Evolutionary conservation across 352 stramenopile species (phyloP), one percentile per base, ranked within the genome.

Genomic region (Globisporangium spiculum): DNA sequence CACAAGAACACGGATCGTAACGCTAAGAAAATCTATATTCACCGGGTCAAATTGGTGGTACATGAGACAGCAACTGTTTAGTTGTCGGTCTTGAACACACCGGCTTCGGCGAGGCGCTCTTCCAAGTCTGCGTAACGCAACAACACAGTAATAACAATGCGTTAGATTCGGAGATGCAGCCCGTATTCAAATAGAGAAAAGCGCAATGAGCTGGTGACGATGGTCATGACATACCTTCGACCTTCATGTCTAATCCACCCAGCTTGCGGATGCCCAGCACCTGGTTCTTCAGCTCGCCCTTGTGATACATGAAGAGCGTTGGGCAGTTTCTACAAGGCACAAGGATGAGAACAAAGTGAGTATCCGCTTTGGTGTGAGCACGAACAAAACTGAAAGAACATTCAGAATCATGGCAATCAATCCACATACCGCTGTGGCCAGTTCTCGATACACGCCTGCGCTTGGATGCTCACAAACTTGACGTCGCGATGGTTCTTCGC

Each of bases 381-480:
- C 27, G 27, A 32, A 32, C 27, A 32, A 32, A 32, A 32, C 27
- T 32, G 27, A 3, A 32, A 34, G 8, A n/a, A 36, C 24, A 36
- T 34, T 32, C 7, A 32, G 12, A 18, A n/a, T 18, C 26, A 53
- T 22, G 3, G 2, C 4, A 66, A 32, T 32, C 27, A n/a, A 41
- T 16, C 27, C n/a, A 68, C 72, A 27, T 69, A 86, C 71, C 81
- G 75, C 36, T 88, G 65, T 30, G 93, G 93, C 92, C 91, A 98
- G 75, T 98, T 98, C 75, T 98, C 91, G 56, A 98, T 92, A 32
- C 88, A 94, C 8, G 89, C 83, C 64, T 93, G 89, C 34, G 88
- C 91, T 65, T 95, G 88, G 68, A 98, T 98, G 71, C 90, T 96
- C 64, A 98, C 89, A 64, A 98, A 97, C 76, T 98, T 98, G 66